A percentile compares a stretch with the other conserved stretches of the same genome.
Evolutionary conservation across 2,329 filamentous ascomycete genomes (phyloP).

Genomic region (Phialophora tarda): DNA sequence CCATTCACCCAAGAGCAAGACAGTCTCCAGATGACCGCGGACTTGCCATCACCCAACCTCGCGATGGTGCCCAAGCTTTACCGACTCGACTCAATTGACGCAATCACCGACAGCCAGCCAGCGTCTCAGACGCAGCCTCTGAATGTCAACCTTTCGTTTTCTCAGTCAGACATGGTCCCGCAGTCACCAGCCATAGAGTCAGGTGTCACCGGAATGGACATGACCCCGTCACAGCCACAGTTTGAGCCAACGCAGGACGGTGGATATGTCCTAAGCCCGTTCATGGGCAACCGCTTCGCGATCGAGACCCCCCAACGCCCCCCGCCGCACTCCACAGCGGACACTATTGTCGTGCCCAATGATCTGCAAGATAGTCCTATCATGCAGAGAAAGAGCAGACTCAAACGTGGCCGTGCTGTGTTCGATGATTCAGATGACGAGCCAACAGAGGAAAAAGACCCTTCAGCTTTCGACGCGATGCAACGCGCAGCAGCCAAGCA

Average conservation of each 20-base stretch:
- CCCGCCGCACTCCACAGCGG: constrained; percentile 68
- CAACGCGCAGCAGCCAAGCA: constrained; percentile 65
- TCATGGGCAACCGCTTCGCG: constrained; percentile 70
- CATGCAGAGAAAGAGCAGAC: constrained; percentile 62
- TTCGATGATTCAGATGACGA: constrained; percentile 52
- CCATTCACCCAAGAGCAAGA: constrained; percentile 51
- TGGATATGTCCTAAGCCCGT: constrained; percentile 75
- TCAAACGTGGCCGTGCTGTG: constrained; percentile 54
- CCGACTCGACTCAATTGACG: constrained; percentile 65
- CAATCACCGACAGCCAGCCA: constrained; percentile 63
- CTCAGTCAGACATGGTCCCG: constrained; percentile 61
- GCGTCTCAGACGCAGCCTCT: constrained; percentile 49
- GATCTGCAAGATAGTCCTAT: constrained; percentile 67
- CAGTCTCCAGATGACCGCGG: constrained; percentile 57
- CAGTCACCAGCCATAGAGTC: constrained; percentile 31
- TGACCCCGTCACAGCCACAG: constrained; percentile 43
- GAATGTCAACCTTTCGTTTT: constrained; percentile 62
- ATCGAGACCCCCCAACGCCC: constrained; percentile 50
- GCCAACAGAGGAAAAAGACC: constrained; percentile 46
- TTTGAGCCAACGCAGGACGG: constrained; percentile 77
- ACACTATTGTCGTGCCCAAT: constrained; percentile 66
- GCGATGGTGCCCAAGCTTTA: constrained; percentile 63
- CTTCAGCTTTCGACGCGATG: constrained; percentile 71
- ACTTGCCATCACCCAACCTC: constrained; percentile 57
- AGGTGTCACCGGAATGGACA: constrained; percentile 38